Conservation (phyloP, 2,329 filamentous ascomycete species). For the Alternaria sp. region DNA sequence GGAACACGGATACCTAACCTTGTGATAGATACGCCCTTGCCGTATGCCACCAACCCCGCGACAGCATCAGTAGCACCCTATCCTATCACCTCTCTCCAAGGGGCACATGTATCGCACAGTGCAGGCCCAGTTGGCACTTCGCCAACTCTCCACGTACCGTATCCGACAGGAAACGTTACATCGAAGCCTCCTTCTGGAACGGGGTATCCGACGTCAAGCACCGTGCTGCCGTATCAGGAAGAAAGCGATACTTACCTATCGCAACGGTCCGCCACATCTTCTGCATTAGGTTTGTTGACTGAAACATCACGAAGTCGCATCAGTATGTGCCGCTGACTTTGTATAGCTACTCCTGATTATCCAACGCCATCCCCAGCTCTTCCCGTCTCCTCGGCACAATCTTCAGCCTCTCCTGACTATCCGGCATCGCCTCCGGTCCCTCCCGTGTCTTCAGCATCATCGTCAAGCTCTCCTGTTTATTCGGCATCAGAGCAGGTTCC, state of each 20-base stretch:
- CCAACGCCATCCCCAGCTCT: neutral
- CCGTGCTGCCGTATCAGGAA: neutral
- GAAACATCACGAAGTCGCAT: neutral
- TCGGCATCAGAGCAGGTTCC: neutral
- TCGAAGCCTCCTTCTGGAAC: neutral
- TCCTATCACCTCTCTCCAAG: neutral
- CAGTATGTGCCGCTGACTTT: neutral
- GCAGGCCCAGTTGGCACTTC: neutral
- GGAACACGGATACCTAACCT: neutral
- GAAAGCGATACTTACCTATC: neutral
- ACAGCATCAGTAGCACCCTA: neutral
- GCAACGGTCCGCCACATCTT: neutral
- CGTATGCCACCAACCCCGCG: neutral
- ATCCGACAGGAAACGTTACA: neutral
- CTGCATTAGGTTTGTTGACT: neutral
- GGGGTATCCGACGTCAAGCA: neutral
- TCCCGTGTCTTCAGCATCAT: neutral
- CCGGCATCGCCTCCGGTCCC: neutral
- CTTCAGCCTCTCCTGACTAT: neutral
- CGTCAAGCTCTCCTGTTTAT: neutral
- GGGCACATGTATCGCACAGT: neutral
- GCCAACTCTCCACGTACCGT: neutral
- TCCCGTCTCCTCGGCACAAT: neutral
- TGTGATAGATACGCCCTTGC: neutral
- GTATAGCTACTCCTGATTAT: neutral